Base-by-base conservation (phyloP, 2,329 filamentous ascomycete species). In the Pyrenochaeta sp. region DNA sequence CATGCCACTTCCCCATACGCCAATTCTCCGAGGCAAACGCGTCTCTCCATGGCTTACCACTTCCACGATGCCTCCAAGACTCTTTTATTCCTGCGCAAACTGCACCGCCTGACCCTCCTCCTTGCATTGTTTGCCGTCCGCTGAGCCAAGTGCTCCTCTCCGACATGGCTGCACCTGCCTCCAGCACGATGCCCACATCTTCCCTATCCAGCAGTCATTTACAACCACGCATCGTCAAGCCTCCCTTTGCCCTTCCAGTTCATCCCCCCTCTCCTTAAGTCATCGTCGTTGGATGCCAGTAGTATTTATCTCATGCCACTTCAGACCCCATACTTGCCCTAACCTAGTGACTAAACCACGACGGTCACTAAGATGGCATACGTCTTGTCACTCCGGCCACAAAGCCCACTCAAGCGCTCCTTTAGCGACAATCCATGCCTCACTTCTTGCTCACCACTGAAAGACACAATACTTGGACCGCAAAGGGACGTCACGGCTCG, bases 341-440 rank as follows among this genome's bases (percentile, higher is more conserved):
- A 59, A 61, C 58, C 49, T 56, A 68, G 67, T 63, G 59, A 54
- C 52, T 53, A 52, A 40, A 53, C 39, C 59, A 52, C 52, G 45
- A 39, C 40, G 55, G 47, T 37, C 32, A 32, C 46, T 51, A 53
- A 61, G 42, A 78, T 78, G 75, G 74, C 75, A 48, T 77, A 72
- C 60, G 68, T 77, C 54, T 68, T 77, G 52, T 75, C 75, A 36
- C 66, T 78, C 44, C 72, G 67, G 30, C 68, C 74, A 14, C 70
- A 72, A 40, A 77, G 72, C 53, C 74, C 75, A 9, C 66, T 77
- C 58, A 76, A 78, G 62, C 73, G 74, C 47, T 75, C 75, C 49
- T 77, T 78, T 64, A 76, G 73, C 62, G 75, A 78, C 58, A 74
- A 69, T 46, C 72, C 71, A 33, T 75, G 72, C 63, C 61, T 75